Evolutionary conservation across 768 basidiomycete species (phyloP).

Genomic region (Xerocomellus amylosporus): DNA sequence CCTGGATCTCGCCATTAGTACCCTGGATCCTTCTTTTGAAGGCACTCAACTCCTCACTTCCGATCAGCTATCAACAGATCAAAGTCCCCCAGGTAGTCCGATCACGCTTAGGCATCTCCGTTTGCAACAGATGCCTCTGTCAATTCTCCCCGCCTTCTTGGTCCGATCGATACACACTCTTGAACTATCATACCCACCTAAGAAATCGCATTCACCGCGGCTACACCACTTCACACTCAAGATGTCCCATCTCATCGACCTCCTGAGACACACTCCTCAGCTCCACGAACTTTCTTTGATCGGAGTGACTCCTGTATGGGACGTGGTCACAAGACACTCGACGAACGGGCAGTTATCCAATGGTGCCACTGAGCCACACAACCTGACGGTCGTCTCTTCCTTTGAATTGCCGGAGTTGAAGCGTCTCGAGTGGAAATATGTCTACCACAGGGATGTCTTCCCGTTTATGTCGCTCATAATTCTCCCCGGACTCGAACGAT

Average conservation of each 20-base stretch:
- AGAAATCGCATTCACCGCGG: conserved; percentile 14
- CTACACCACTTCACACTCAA: conserved; percentile 35
- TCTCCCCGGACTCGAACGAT: conserved; percentile 40
- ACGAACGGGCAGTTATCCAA: conserved; percentile 12
- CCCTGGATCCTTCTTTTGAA: conserved; percentile 26
- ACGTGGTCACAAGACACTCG: conserved; percentile 17
- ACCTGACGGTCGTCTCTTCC: conserved; percentile 13
- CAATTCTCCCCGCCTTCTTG: conserved; percentile 36
- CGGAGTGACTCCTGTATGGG: conserved; percentile 43
- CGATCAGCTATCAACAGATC: conserved; percentile 17
- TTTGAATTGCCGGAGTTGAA: conserved; percentile 40
- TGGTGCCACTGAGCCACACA: conserved; percentile 5
- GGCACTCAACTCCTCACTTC: conserved; percentile 25
- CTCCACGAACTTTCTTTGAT: conserved; percentile 43
- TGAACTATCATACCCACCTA: conserved; percentile 41
- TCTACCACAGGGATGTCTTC: conserved; percentile 41
- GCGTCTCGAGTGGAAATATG: conserved; percentile 48
- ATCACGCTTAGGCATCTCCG: conserved; percentile 34
- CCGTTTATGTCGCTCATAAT: conserved; percentile 42
- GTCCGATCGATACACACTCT: conserved; percentile 41
- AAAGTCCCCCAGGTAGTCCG: background rate
- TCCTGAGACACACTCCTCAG: conserved; percentile 38
- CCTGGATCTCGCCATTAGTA: conserved; percentile 29
- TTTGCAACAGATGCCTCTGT: conserved; percentile 42
- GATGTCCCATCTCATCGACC: conserved; percentile 39